Percentiles rank a stretch among this genome's conserved stretches.
phyloP scores from a whole-genome alignment of 2,329 filamentous ascomycete species.

The Bipolaris gigantea region DNA sequence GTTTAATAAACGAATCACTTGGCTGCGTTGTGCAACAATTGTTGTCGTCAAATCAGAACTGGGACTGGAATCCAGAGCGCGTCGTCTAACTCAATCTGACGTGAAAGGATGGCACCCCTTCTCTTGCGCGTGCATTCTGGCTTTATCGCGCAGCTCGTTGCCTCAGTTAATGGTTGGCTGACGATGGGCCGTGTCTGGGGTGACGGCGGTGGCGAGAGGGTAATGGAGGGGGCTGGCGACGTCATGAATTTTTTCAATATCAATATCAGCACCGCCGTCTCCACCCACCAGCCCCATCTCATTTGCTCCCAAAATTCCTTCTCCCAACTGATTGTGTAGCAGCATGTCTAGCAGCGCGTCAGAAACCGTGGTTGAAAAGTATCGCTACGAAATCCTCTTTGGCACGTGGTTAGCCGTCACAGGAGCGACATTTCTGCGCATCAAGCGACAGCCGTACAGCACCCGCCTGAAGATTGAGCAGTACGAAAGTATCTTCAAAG shows the following conservation, averaged over 20 bases:
- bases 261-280: conserved; percentile 1
- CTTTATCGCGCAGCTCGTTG: neutral
- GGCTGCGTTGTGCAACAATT: neutral
- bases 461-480: conserved; percentile 40
- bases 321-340: neutral
- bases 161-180: neutral
- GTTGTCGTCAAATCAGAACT: neutral
- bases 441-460: conserved; percentile 41
- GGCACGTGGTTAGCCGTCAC: conserved; percentile 34
- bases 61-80: neutral
- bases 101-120: neutral
- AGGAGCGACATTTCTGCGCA: conserved; percentile 38
- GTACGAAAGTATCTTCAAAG: conserved; percentile 46
- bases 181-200: conserved; percentile 2
- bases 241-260: conserved; percentile 9
- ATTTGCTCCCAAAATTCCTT: neutral
- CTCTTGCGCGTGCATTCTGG: neutral
- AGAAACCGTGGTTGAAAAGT: conserved; percentile 26
- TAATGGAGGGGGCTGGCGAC: conserved; percentile 14
- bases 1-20: neutral
- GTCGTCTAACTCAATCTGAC: neutral
- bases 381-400: conserved; percentile 38
- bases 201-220: conserved; percentile 11
- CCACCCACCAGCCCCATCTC: neutral
- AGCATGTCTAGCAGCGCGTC: conserved; percentile 20